Evolutionary conservation across 257 asterid genomes (phyloP).

Genomic region (Solanum bulbocastanum): DNA sequence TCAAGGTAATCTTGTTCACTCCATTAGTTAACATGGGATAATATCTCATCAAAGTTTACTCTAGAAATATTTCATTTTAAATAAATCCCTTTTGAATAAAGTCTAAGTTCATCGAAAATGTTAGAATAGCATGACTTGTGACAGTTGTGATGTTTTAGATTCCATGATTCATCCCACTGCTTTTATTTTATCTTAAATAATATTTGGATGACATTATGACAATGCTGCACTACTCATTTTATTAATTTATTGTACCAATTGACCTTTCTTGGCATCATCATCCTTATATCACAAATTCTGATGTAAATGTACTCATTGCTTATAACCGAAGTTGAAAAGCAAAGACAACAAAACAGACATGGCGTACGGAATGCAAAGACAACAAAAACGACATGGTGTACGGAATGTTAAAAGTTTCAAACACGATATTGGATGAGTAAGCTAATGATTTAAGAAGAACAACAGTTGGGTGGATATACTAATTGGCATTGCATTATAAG

Average conservation of each 20-base stretch:
- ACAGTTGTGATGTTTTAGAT: background rate
- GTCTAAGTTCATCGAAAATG: background rate
- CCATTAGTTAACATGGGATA: background rate
- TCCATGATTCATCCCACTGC: background rate
- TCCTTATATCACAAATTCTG: background rate
- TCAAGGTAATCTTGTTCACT: background rate
- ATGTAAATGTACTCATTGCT: background rate
- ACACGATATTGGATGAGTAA: background rate
- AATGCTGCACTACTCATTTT: background rate
- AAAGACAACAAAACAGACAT: background rate
- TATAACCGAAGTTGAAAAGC: background rate
- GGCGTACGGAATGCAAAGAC: background rate
- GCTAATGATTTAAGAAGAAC: background rate
- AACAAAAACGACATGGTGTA: background rate
- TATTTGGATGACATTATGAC: background rate
- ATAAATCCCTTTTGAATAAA: background rate
- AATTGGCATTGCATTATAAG: background rate
- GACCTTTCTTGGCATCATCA: background rate
- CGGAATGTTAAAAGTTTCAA: background rate
- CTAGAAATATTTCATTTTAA: background rate
- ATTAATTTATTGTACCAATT: background rate
- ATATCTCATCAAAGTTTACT: background rate
- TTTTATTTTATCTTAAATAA: background rate
- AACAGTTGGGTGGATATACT: background rate
- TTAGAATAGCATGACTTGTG: background rate